phyloP scores from a whole-genome alignment of 139 green algal genomes.

The Chlamydomonas applanata region DNA sequence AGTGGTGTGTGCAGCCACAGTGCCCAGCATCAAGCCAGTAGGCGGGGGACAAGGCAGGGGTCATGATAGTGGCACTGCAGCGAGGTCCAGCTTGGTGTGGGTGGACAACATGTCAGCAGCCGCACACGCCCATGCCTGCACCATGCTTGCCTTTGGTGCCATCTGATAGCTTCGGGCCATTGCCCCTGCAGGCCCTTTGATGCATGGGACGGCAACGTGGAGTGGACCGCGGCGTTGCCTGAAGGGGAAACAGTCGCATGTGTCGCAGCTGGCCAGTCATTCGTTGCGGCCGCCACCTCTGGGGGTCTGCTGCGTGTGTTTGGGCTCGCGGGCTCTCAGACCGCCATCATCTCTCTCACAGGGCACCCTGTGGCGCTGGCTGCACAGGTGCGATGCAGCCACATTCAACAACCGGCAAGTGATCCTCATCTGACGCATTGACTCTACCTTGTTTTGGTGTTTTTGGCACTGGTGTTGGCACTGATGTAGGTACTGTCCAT shows the following conservation, averaged over 20 bases:
- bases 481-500: too few species aligned
- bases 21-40: too few species aligned
- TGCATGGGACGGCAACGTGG: slow-evolving; percentile 66
- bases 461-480: too few species aligned
- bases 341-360: slow-evolving; percentile 42
- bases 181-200: slow-evolving; percentile 77
- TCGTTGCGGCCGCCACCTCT: slow-evolving; percentile 67
- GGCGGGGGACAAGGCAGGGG: too few species aligned
- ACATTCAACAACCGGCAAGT: too few species aligned
- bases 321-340: slow-evolving; percentile 57
- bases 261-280: slow-evolving; percentile 56
- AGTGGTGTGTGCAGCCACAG: too few species aligned
- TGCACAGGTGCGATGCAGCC: too few species aligned
- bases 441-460: too few species aligned
- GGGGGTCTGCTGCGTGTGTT: slow-evolving; percentile 73
- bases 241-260: slow-evolving; percentile 63
- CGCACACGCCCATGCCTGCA: too few species aligned
- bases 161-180: too few species aligned
- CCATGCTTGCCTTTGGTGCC: slow-evolving; percentile 14
- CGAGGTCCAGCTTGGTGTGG: background rate
- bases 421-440: too few species aligned
- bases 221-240: slow-evolving; percentile 75
- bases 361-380: slow-evolving; percentile 58
- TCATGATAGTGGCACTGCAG: too few species aligned
- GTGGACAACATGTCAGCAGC: background rate